Conservation (phyloP, 176 grass and related monocot genomes). For the Musa beccarii region DNA sequence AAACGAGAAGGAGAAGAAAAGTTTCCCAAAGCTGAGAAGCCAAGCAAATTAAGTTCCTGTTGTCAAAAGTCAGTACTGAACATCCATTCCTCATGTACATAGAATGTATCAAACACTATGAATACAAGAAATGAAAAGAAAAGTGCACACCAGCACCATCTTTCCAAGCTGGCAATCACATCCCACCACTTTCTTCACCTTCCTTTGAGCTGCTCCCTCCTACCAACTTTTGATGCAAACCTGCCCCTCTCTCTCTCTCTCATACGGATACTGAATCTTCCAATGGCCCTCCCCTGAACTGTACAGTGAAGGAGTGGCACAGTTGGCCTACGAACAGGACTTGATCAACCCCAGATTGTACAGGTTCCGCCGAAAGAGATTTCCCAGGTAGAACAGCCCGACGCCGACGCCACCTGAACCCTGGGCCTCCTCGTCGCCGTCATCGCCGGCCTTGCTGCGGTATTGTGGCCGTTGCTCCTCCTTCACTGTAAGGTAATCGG, state of each 20-base stretch:
- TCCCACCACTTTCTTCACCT: background rate
- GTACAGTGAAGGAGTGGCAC: too few relatives aligned
- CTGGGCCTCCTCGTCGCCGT: background rate
- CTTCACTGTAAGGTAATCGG: constrained; percentile 11
- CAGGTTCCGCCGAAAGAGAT: constrained; percentile 3
- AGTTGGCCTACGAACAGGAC: background rate
- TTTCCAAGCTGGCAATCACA: background rate
- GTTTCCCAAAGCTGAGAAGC: background rate
- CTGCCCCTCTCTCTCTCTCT: too few relatives aligned
- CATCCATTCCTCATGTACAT: background rate
- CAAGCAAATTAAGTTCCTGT: background rate
- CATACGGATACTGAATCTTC: too few relatives aligned
- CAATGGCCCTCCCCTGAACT: too few relatives aligned
- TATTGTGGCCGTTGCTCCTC: constrained; percentile 4
- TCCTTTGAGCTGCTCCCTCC: background rate
- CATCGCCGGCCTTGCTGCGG: background rate
- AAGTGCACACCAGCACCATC: background rate
- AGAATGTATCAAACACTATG: background rate
- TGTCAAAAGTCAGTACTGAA: constrained; percentile 2
- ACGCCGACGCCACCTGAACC: background rate
- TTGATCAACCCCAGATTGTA: constrained; percentile 8
- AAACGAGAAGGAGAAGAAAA: background rate
- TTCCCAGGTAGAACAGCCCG: constrained; percentile 11
- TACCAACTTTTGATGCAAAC: too few relatives aligned
- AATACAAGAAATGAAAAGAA: background rate